Evolutionary conservation across 495 filamentous ascomycete species (phyloP), one percentile per base, ranked within the genome.

Genomic region (Penicillium roqueforti): DNA sequence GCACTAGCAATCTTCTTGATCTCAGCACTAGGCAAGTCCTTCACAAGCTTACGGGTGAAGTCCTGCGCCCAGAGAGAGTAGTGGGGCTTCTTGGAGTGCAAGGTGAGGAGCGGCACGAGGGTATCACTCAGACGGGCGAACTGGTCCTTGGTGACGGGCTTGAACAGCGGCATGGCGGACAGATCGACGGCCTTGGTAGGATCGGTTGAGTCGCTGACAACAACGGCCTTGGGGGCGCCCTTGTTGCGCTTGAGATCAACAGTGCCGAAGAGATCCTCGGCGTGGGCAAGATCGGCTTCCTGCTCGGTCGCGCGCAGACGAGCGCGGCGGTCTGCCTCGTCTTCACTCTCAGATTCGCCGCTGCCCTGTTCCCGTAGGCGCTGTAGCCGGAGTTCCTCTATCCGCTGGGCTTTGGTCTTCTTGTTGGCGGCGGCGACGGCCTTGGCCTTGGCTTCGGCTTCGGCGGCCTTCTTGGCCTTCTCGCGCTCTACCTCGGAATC

Each of bases 401-500:
- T 86, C 60, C 92, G 89, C 71, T 97, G 83, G 7, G 87, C 68
- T 73, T 88, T 95, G 60, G 84, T 81, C 77, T 97, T 97, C 79
- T 97, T 93, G 57, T 87, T 88, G 28, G 91, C 92, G 38, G 88
- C 88, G n/a, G 92, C 92, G 66, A 90, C 89, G 45, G 88, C 88
- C 1, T 92, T 88, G 29, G 88, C 91, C 69, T 92, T 95, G 45
- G 91, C 92, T 68, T 90, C 92, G 55, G 82, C 84, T 63, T 91
- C 91, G 8, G 82, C 89, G 14, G 84, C 90, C 72, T 88, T 88
- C 74, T 87, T 89, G 20, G 82, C 88, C 78, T 96, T 97, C 71
- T 96, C 91, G 58, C 89, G 88, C 76, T 99, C 95, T 47, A 85
- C 92, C 63, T 99, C 95, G 46, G 89, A 95, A 75, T 99, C 95